Base-by-base conservation (phyloP, 208 protist species). In the Kentomonas sorsogonicus region DNA sequence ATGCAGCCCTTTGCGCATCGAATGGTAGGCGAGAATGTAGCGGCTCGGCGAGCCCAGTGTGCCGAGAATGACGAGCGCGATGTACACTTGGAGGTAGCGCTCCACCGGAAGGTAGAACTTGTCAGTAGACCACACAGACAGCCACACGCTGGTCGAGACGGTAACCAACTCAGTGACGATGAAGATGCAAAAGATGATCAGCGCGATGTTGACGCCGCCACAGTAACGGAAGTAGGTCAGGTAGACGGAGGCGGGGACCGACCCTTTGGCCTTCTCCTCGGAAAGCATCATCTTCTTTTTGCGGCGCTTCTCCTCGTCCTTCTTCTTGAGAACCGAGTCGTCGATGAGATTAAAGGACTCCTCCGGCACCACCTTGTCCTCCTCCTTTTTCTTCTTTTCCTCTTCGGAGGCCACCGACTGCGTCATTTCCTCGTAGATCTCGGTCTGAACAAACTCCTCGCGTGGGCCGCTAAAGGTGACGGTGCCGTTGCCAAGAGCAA, bases 401-500 rank as follows among this genome's bases (percentile, higher is more conserved):
- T 61, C 48, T 38, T 39, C 27, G 7, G 5, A 3, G 22, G 20
- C 27, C 40, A 47, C 27, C 31, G 55, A 29, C 3, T 36, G 39
- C 3, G 30, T 20, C 43, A 48, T 48, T 25, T 6, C 7, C n/a
- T 18, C 25, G 16, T 48, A 48, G 7, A 48, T 15, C n/a, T 48
- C n/a, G 10, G 43, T 88, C 20, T 79, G 34, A 57, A 40, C 22
- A 73, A 71, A 83, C 1, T 41, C 66, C 18, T 57, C 55, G 50
- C 65, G 69, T 36, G 53, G 43, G 38, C 78, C 78, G n/a, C 45
- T 56, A 43, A 79, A 84, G 4, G 41, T 50, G 39, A 95, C 75
- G 3, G 53, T 30, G 7, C 88, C 84, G 13, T 61, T 46, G 16
- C 75, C 54, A 43, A 98, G 29, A 0, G 96, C 75, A 16, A 98